Base-by-base conservation (phyloP, 495 filamentous ascomycete genomes). In the Penicillium antarcticum region DNA sequence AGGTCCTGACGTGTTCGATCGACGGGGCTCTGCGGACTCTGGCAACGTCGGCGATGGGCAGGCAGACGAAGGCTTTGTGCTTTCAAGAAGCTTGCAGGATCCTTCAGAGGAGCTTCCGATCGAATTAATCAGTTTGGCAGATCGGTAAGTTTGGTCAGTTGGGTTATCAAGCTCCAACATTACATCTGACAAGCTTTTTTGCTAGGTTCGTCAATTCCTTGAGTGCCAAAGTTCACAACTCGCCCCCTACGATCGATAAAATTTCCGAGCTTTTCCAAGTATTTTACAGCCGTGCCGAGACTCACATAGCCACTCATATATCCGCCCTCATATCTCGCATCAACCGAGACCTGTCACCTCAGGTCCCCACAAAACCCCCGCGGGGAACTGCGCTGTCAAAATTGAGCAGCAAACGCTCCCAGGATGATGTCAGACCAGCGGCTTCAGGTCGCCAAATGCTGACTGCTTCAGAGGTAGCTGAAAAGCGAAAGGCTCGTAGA, bases 251-350 rank as follows among this genome's bases (percentile, higher is more conserved):
- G 36, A 87, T 92, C 57, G 88, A 95, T 17, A 87, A 82, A 55
- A 83, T 97, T 18, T 87, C 92, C 5, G 76, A 75, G n/a, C 72
- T 95, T 17, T 97, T 96, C 65, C 95, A 99, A 69, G 89, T 95
- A 32, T 99, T 97, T 62, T 99, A 99, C 66, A 73, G 76, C 29
- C 84, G 84, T 38, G 89, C 95, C 12, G 85, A 90, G 33, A 79
- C 85, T 7, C 87, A 94, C 63, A 92, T 97, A 36, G 78, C 81
- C 14, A 96, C 90, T 0, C 92, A 99, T 68, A 89, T 97, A 44
- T 87, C 87, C 19, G 80, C 85, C 8, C 74, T 97, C 13, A 87
- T 88, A 11, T 87, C 87, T 21, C 80, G 83, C 4, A 85, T 92
- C 60, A 84, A 79, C 23, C 83, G 88, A 14, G 83, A 85, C 45